Evolutionary conservation across 345 rosid genomes (phyloP).

Genomic region (Salix exigua): DNA sequence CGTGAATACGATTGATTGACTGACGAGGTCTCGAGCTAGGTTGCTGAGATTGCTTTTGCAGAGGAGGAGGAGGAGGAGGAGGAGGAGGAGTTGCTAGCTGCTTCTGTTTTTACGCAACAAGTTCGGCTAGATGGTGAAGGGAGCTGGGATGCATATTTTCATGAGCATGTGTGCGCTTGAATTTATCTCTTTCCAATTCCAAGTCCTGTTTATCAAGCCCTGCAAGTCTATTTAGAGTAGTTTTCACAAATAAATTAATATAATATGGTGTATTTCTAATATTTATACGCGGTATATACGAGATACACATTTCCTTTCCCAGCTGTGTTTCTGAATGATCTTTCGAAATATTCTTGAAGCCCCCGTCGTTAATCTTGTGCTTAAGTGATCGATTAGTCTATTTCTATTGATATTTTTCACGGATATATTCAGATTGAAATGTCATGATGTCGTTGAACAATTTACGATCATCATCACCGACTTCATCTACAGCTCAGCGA

Average conservation of each 20-base stretch:
- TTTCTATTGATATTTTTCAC: not conserved
- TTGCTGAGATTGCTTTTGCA: not conserved
- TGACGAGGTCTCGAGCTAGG: not conserved
- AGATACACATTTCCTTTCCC: not conserved
- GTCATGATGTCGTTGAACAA: not conserved
- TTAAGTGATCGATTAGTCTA: not conserved
- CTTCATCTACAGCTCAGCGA: not conserved
- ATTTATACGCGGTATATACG: not conserved
- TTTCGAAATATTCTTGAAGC: not conserved
- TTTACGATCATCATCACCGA: not conserved
- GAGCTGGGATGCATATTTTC: not conserved
- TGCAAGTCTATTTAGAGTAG: not conserved
- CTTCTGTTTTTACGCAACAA: not conserved
- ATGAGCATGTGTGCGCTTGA: too few relatives aligned
- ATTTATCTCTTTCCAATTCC: too few relatives aligned
- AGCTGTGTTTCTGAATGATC: not conserved
- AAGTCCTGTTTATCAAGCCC: too few relatives aligned
- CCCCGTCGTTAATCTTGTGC: not conserved
- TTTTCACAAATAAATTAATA: too few relatives aligned
- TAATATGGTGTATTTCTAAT: not conserved
- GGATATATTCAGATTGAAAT: not conserved
- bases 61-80: accelerated
- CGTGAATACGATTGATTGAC: not conserved
- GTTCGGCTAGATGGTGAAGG: not conserved
- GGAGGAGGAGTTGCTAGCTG: not conserved